Conservation (phyloP, 441 rosid species). For the Manihot esculenta region DNA sequence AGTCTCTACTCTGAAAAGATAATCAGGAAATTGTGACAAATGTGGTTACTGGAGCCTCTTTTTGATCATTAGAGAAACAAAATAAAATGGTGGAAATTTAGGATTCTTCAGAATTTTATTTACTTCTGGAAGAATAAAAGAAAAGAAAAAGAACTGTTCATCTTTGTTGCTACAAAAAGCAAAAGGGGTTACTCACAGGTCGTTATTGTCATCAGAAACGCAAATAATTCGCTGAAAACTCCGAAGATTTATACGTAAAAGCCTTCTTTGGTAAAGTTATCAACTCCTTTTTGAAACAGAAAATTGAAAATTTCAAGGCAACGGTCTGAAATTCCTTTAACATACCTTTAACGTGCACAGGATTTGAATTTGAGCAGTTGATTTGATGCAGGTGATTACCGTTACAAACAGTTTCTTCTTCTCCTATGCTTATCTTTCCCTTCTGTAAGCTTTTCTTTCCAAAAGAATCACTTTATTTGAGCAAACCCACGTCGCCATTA, state of each 20-base stretch:
- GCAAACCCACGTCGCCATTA: conserved; percentile 15
- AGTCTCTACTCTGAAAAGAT: conserved; percentile 30
- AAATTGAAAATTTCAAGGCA: conserved; percentile 41
- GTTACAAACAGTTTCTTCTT: conserved; percentile 51
- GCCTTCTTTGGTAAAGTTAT: conserved; percentile 11
- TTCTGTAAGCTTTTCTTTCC: conserved; percentile 17
- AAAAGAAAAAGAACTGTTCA: conserved; percentile 13
- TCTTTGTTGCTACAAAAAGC: conserved; percentile 42
- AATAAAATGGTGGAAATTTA: conserved; percentile 15
- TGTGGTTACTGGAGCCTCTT: conserved; percentile 19
- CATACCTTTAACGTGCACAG: neutral
- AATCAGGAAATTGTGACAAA: conserved; percentile 28
- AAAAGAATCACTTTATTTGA: conserved; percentile 21
- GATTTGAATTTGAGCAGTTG: conserved; percentile 45
- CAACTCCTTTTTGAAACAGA: conserved; percentile 17
- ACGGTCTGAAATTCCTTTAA: conserved; percentile 37
- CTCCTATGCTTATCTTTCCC: conserved; percentile 10
- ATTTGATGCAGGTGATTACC: conserved; percentile 23
- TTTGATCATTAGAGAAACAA: conserved; percentile 29
- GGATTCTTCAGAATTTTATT: conserved; percentile 15
- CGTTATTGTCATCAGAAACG: conserved; percentile 34
- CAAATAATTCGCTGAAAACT: conserved; percentile 30
- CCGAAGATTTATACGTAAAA: conserved; percentile 22
- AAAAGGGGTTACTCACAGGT: conserved; percentile 39
- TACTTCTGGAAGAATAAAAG: conserved; percentile 20